Base-by-base conservation (phyloP, 768 basidiomycete species). In the Solioccasus polychromus region DNA sequence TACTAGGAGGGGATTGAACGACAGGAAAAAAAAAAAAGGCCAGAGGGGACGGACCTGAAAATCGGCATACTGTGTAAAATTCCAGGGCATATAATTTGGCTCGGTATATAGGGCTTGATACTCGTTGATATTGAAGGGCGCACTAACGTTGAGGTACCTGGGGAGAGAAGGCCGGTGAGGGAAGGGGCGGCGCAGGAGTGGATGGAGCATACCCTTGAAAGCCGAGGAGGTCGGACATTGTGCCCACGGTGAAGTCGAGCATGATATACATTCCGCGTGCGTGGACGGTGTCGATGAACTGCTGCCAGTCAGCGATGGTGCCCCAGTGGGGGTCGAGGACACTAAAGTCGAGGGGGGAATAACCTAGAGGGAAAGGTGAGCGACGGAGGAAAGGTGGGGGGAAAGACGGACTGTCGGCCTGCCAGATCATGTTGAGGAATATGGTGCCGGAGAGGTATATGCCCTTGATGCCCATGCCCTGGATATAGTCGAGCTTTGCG, bases 381-480 rank as follows among this genome's bases (percentile, higher is more conserved):
- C 22, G 42, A 23, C 30, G 31, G 35, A 31, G 23, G 6, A 3
- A 10, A 10, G 25, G 34, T 43, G 11, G 35, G 29, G 28, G 17
- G 28, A 22, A 39, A 34, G 22, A 79, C 91, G 61, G 43, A 93
- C 92, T 92, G 77, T 95, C 92, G 4, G 91, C 87, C 61, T 93
- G 86, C 92, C 92, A 95, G n/a, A 91, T 68, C 92, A 93, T 93
- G 76, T 95, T 95, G 50, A 96, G 50, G 67, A 92, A 96, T 42
- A 85, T 82, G 2, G 93, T 96, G 42, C 93, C 93, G 19, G 93
- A 91, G 63, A 95, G 87, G 70, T 91, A 96, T 56, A 96, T 82
- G 41, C 82, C 76, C 55, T 73, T 73, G 49, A 92, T 68, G 52
- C 93, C 93, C 89, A 94, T 93, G 51, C 88, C 89, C 35, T 89